Percentiles rank a stretch among this genome's conserved stretches.
These are phyloP conservation scores for Boletus patriciae DNA, from an alignment of 768 basidiomycete genomes.

Conservation along the genomic window DNA sequence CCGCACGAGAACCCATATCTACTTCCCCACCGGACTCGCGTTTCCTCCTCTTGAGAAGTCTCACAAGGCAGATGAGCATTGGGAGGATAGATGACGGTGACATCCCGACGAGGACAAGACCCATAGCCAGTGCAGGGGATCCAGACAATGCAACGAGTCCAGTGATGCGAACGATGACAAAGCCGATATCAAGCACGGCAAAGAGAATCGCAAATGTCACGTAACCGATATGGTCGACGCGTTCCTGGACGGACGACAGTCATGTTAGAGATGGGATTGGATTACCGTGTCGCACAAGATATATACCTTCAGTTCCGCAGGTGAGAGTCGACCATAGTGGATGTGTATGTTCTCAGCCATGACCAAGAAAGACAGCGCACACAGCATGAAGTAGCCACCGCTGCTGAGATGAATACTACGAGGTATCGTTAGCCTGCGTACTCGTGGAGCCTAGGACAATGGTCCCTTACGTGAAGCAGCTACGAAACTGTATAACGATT, in stretches of 20 bases:
- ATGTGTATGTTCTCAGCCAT: constrained; percentile 20
- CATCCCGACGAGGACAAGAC: constrained; percentile 7
- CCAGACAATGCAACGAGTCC: constrained; percentile 9
- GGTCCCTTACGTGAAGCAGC: constrained; percentile 6
- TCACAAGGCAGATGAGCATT: neutral
- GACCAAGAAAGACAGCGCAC: constrained; percentile 7
- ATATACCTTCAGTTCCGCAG: constrained; percentile 17
- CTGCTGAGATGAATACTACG: constrained; percentile 14
- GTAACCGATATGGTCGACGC: constrained; percentile 2
- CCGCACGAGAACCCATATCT: neutral
- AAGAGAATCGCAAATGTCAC: constrained; percentile 8
- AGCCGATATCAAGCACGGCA: constrained; percentile 9
- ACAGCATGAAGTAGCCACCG: constrained; percentile 5
- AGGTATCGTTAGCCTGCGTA: neutral
- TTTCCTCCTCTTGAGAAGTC: neutral
- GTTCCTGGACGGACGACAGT: neutral
- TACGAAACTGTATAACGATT: constrained; percentile 2
- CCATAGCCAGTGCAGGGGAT: constrained; percentile 4
- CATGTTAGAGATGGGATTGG: too few species aligned
- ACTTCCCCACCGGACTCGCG: neutral
- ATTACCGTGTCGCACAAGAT: neutral
- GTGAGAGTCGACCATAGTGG: constrained; percentile 19
- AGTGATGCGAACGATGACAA: constrained; percentile 10
- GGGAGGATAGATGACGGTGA: neutral
- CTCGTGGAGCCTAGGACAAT: neutral